Conservation (phyloP, 1,284 basidiomycete species). For the Kwoniella shivajii region DNA sequence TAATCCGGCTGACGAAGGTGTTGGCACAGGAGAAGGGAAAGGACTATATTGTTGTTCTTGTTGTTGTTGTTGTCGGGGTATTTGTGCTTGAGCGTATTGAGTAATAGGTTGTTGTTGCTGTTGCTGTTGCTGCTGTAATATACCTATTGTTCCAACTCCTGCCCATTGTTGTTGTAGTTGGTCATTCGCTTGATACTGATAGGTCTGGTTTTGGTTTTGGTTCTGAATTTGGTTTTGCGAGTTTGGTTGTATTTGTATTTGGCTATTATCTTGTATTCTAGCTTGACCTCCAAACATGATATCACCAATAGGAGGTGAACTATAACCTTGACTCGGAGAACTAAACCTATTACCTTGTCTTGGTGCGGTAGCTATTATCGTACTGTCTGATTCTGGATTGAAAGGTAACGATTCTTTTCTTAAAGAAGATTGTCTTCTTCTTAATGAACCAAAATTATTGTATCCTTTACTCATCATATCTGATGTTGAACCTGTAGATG, state of each 20-base stretch:
- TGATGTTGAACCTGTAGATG: not conserved
- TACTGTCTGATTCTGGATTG: conserved; percentile 38
- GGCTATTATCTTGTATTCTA: not conserved
- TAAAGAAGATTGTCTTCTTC: conserved; percentile 11
- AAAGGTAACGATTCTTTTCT: conserved; percentile 48
- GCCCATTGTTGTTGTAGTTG: conserved; percentile 15
- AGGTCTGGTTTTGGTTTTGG: conserved; percentile 15
- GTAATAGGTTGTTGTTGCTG: conserved; percentile 1
- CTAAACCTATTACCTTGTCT: conserved; percentile 1
- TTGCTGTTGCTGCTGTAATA: conserved; percentile 1
- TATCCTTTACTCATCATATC: conserved; percentile 1
- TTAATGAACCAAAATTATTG: not conserved
- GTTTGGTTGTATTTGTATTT: not conserved
- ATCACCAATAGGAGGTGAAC: conserved; percentile 22
- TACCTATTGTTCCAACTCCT: conserved; percentile 9
- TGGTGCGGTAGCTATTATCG: conserved; percentile 40
- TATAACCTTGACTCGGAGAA: not conserved
- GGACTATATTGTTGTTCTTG: conserved; percentile 13
- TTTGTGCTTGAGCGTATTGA: not conserved
- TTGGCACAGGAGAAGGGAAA: conserved; percentile 12
- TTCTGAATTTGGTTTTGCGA: conserved; percentile 9
- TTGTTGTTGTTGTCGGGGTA: conserved; percentile 9
- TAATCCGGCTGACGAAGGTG: conserved; percentile 9
- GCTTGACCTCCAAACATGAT: conserved; percentile 23
- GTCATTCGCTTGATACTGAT: conserved; percentile 16